Evolutionary conservation across 306 rosid genomes (phyloP), one percentile per base, ranked within the genome.

Genomic region (Cicer cuneatum): DNA sequence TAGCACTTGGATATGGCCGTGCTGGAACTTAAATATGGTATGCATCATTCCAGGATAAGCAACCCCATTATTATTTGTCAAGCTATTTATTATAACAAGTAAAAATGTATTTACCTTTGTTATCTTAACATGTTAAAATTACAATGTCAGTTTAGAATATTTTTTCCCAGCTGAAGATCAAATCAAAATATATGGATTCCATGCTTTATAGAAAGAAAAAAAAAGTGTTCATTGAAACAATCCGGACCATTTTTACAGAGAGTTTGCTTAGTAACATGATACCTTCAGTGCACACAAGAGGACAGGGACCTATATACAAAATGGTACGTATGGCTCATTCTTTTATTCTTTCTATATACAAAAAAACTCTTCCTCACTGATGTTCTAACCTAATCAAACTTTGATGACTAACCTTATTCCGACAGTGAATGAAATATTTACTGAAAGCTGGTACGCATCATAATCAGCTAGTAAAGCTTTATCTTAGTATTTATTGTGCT

Each of bases 401-500:
- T 58, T 12, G 21, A 61, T 46, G 49, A 52, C 52, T 62, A 74
- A 58, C 69, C 67, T 79, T 79, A 51, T 63, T 49, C 58, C 10
- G 21, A 37, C 39, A 52, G 37, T 4, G 69, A 18, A 66, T 37
- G 7, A 71, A 52, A 15, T 10, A 61, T 79, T 58, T 74, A 40
- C 37, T 54, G 75, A 61, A 80, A 77, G 70, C 68, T 43, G 51
- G 41, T 59, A 41, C 43, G 37, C 72, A 58, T 24, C 29, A 39
- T 40, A 69, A 24, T 43, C 21, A 41, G 58, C 84, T 85, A 91
- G 80, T 85, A 93, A 70, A 90, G 97, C 72, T 67, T 86, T 75
- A 93, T 93, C 84, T 80, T 89, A 41, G 93, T 85, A 7, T 69
- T 75, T 72, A 93, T 89, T 58, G 71, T 46, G 81, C 87, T 78